Percentiles rank a stretch among this genome's conserved stretches.
Evolutionary conservation across 2,329 filamentous ascomycete genomes (phyloP).

Genomic region (Sclerotinia glacialis): DNA sequence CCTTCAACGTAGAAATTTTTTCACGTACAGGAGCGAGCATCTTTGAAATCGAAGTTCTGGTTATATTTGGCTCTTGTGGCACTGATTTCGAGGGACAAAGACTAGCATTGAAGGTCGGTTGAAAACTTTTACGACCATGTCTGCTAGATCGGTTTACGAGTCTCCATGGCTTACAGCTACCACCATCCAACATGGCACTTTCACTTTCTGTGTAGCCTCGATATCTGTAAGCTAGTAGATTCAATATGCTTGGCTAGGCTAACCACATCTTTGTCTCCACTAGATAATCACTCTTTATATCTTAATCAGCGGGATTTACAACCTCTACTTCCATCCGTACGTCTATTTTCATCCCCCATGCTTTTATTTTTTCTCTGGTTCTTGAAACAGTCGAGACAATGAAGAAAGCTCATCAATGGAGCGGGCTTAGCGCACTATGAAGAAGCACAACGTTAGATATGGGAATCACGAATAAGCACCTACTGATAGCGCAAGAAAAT

Average conservation of each 20-base stretch:
- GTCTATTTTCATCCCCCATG: neutral
- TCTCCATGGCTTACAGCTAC: neutral
- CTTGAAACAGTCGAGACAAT: neutral
- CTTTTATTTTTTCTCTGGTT: neutral
- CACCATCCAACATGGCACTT: neutral
- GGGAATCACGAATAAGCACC: neutral
- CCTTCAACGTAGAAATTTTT: neutral
- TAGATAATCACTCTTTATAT: neutral
- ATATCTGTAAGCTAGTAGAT: neutral
- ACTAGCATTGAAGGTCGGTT: neutral
- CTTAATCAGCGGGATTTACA: neutral
- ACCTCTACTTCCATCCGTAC: slow-evolving; percentile 2
- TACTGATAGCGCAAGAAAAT: neutral
- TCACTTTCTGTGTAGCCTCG: neutral
- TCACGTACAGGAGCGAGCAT: too few relatives aligned
- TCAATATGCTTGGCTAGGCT: neutral
- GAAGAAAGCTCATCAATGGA: too few relatives aligned
- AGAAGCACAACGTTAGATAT: neutral
- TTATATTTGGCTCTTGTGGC: too few relatives aligned
- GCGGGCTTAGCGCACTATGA: neutral
- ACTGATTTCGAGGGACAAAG: neutral
- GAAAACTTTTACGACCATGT: neutral
- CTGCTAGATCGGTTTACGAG: neutral
- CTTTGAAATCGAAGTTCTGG: too few relatives aligned
- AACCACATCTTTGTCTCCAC: neutral